Evolutionary conservation across 306 rosid genomes (phyloP).

Genomic region (Castanea sativa): DNA sequence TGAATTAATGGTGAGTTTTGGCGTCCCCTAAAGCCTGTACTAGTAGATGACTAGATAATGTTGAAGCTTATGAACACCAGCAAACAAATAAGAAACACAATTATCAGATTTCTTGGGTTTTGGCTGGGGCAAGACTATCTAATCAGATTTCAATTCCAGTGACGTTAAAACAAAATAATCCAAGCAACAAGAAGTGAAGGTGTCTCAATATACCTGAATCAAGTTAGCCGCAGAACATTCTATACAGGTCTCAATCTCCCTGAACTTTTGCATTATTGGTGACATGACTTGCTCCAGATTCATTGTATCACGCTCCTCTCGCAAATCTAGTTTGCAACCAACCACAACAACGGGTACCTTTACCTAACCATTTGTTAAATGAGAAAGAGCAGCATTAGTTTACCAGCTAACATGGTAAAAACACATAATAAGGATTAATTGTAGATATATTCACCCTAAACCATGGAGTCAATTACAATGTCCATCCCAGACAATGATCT

Average conservation of each 20-base stretch:
- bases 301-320: conserved; percentile 19
- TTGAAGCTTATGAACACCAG: background rate
- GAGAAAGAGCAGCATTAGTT: background rate
- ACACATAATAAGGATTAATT: too few relatives aligned
- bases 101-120: background rate
- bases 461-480: too few relatives aligned
- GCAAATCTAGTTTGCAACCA: conserved; percentile 59
- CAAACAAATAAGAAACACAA: background rate
- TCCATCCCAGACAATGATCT: too few relatives aligned
- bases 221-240: conserved; percentile 49
- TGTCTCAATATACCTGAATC: conserved; percentile 35
- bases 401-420: background rate
- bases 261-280: conserved; percentile 47
- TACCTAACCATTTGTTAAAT: conserved; percentile 27
- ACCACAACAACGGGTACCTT: conserved; percentile 47
- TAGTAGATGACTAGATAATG: background rate
- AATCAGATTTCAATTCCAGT: background rate
- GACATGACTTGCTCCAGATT: conserved; percentile 46
- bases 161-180: background rate
- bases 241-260: conserved; percentile 51
- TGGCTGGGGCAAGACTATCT: background rate
- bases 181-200: background rate
- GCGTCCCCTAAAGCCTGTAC: background rate
- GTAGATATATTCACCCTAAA: too few relatives aligned
- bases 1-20: background rate